phyloP scores from a whole-genome alignment of 805 yeast species.

The Barnettozyma populi region DNA sequence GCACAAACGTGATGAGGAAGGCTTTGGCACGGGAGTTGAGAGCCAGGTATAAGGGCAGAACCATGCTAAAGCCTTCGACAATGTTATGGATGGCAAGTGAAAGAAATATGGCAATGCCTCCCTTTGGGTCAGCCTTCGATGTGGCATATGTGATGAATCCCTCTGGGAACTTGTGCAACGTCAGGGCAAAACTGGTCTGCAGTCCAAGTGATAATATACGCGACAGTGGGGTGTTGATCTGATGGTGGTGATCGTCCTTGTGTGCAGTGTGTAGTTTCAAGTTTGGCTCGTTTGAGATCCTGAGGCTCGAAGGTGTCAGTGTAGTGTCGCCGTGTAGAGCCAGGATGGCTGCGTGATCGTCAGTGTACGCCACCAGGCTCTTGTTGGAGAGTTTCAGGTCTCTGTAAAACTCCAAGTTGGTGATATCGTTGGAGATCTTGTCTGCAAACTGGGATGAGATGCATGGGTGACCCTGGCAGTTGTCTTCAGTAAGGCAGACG shows the following conservation, averaged over 20 bases:
- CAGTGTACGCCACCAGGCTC: constrained; percentile 23
- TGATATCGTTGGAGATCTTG: constrained; percentile 23
- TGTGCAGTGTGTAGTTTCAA: constrained; percentile 27
- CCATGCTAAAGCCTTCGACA: constrained; percentile 92
- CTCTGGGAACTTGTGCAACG: constrained; percentile 90
- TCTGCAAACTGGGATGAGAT: constrained; percentile 14
- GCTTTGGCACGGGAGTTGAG: constrained; percentile 60
- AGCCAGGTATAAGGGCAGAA: constrained; percentile 81
- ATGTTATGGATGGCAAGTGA: constrained; percentile 87
- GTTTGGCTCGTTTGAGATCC: constrained; percentile 21
- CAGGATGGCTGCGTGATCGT: neutral
- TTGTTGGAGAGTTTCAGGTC: constrained; percentile 7
- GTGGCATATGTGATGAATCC: constrained; percentile 88
- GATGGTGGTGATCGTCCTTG: constrained; percentile 65
- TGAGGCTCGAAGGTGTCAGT: neutral
- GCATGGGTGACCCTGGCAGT: constrained; percentile 20
- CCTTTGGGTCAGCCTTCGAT: constrained; percentile 54
- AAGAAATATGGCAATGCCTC: constrained; percentile 77
- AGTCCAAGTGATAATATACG: constrained; percentile 80
- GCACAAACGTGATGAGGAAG: constrained; percentile 51
- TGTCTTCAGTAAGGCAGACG: constrained; percentile 18
- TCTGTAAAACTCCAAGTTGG: constrained; percentile 23
- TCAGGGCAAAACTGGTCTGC: constrained; percentile 83
- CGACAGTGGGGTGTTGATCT: constrained; percentile 69
- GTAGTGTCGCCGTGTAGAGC: constrained; percentile 1